phyloP scores from a whole-genome alignment of 1,284 basidiomycete species.

The Ceratobasidium sp. region DNA sequence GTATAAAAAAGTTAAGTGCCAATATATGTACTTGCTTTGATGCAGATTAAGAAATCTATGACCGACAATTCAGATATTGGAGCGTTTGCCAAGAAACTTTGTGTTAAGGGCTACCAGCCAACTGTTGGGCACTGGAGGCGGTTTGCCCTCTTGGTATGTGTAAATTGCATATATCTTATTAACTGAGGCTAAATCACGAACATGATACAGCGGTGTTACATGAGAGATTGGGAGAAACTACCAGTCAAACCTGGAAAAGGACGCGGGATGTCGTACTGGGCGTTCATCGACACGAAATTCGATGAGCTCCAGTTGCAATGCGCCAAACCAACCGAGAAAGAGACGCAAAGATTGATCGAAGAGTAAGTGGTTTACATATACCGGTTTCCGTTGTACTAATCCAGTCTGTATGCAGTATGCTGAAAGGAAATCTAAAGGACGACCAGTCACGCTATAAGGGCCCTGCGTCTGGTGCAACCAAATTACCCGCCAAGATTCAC shows the following conservation, averaged over 20 bases:
- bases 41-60: constrained; percentile 23
- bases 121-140: background rate
- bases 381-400: background rate
- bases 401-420: background rate
- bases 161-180: background rate
- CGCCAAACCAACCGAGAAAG: background rate
- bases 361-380: background rate
- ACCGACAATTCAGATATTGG: background rate
- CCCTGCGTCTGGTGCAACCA: background rate
- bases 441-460: background rate
- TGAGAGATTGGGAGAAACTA: constrained; percentile 15
- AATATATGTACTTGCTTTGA: background rate
- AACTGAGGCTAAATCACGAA: background rate
- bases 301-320: constrained; percentile 1
- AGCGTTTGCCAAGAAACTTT: background rate
- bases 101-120: constrained; percentile 29
- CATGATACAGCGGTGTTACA: constrained; percentile 7
- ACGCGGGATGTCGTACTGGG: background rate
- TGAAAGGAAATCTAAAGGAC: background rate
- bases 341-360: background rate
- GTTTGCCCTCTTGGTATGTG: constrained; percentile 23
- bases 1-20: background rate
- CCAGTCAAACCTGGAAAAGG: background rate
- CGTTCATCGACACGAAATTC: constrained; percentile 20
- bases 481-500: background rate